Conservation (phyloP, 176 grass and related monocot genomes). For the Cenchrus fungigraminus region DNA sequence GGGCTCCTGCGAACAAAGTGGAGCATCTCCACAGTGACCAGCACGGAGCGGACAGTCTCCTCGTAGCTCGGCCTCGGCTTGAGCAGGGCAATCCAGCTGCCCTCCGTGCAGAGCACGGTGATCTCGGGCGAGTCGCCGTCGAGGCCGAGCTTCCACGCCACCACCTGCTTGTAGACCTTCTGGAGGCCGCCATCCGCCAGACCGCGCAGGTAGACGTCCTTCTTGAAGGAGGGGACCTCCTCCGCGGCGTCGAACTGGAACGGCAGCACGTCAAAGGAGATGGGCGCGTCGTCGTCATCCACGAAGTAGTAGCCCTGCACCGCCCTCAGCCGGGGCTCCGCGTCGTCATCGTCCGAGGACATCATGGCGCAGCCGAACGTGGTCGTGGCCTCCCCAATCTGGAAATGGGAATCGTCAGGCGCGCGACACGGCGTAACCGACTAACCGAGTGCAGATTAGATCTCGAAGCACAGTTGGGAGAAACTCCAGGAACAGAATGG, state of each 20-base stretch:
- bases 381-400: not conserved
- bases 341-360: constrained; percentile 27
- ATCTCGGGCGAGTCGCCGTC: constrained; percentile 42
- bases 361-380: constrained; percentile 5
- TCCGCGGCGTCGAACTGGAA: constrained; percentile 23
- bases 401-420: not conserved
- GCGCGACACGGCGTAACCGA: not conserved
- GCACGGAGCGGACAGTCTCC: constrained; percentile 45
- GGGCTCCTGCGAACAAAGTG: constrained; percentile 66
- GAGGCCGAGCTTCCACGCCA: constrained; percentile 67
- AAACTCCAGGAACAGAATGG: not conserved
- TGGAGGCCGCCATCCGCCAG: constrained; percentile 42
- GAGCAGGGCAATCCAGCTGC: constrained; percentile 63
- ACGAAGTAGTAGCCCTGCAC: constrained; percentile 54
- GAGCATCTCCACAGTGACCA: constrained; percentile 63
- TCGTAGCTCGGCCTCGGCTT: constrained; percentile 59
- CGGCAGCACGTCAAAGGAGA: constrained; percentile 56
- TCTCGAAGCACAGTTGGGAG: not conserved
- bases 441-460: not conserved
- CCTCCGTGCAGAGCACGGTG: constrained; percentile 49
- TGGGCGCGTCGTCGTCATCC: constrained; percentile 28
- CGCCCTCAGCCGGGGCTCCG: constrained; percentile 20
- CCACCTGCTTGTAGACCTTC: constrained; percentile 59
- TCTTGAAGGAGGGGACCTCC: constrained; percentile 18
- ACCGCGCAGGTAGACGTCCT: constrained; percentile 51